A percentile compares a stretch with the other conserved stretches of the same genome.
Evolutionary conservation across 2,329 filamentous ascomycete species (phyloP).

Genomic region (Fusarium concolor): DNA sequence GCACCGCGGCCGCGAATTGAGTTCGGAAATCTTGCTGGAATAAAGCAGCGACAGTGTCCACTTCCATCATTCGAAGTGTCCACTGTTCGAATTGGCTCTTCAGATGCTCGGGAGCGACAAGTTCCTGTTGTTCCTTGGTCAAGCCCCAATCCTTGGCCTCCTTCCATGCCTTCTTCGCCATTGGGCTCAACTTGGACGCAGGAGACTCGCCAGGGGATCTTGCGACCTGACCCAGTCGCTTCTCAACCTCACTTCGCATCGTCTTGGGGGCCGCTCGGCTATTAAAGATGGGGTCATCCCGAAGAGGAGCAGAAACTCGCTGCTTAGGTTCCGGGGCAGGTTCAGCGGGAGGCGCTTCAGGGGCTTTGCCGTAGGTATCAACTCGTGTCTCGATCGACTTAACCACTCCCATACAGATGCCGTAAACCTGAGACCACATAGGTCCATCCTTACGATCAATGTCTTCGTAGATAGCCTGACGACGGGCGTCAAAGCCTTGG

Average conservation of each 20-base stretch:
- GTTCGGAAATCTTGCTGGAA: slow-evolving; percentile 78
- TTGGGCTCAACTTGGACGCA: slow-evolving; percentile 61
- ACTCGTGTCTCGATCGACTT: slow-evolving; percentile 76
- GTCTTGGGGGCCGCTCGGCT: slow-evolving; percentile 52
- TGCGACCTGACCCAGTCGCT: slow-evolving; percentile 57
- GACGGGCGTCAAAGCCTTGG: slow-evolving; percentile 76
- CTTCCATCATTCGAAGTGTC: slow-evolving; percentile 58
- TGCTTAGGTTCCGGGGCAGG: slow-evolving; percentile 48
- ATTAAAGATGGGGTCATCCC: slow-evolving; percentile 60
- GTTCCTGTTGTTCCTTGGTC: slow-evolving; percentile 65
- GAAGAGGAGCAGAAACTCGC: slow-evolving; percentile 56
- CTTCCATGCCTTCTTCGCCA: slow-evolving; percentile 62
- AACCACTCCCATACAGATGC: slow-evolving; percentile 76
- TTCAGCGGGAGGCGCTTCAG: slow-evolving; percentile 49
- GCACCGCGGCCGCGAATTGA: slow-evolving; percentile 73
- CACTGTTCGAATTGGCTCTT: slow-evolving; percentile 61
- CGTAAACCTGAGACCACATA: slow-evolving; percentile 83
- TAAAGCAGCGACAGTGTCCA: slow-evolving; percentile 70
- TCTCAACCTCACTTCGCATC: slow-evolving; percentile 59
- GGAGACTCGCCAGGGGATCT: slow-evolving; percentile 62
- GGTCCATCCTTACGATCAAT: slow-evolving; percentile 84
- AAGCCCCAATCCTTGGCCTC: slow-evolving; percentile 62
- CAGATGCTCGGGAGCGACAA: slow-evolving; percentile 62
- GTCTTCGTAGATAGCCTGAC: slow-evolving; percentile 86
- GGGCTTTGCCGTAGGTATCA: slow-evolving; percentile 66